Percentiles rank a stretch among this genome's conserved stretches.
phyloP scores from a whole-genome alignment of 371 early-diverging fungal species.

The Vairimorpha apis region DNA sequence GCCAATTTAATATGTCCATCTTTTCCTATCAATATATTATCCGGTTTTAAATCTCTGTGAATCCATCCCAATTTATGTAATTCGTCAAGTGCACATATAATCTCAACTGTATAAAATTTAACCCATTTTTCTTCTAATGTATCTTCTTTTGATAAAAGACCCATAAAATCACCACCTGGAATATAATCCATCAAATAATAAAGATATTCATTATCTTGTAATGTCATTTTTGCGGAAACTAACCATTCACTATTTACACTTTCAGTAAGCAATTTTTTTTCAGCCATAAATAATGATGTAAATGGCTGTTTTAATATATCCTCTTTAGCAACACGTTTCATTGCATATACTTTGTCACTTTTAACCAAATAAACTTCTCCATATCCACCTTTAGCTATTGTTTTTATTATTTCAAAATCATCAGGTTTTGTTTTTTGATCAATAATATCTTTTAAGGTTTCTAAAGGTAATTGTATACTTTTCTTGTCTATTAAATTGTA shows the following conservation, averaged over 20 bases:
- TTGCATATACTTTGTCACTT: conserved; percentile 72
- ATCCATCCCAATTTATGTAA: conserved; percentile 58
- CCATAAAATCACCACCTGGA: conserved; percentile 76
- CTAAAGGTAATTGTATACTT: neutral
- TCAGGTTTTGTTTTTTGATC: conserved; percentile 47
- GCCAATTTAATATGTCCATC: conserved; percentile 72
- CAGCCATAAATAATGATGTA: conserved; percentile 62
- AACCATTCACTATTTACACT: conserved; percentile 58
- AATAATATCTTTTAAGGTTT: conserved; percentile 10
- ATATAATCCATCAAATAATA: conserved; percentile 75
- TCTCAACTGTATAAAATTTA: conserved; percentile 64
- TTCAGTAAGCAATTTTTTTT: conserved; percentile 61
- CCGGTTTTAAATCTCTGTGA: conserved; percentile 76
- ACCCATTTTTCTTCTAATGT: conserved; percentile 61
- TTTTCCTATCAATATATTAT: conserved; percentile 72
- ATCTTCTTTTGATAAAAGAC: conserved; percentile 66
- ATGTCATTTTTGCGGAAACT: conserved; percentile 65
- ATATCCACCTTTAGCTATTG: conserved; percentile 78
- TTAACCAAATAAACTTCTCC: conserved; percentile 70
- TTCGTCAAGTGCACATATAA: conserved; percentile 58
- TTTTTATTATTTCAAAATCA: conserved; percentile 76
- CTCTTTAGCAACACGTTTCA: conserved; percentile 82
- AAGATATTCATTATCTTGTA: conserved; percentile 68
- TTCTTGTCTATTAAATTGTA: conserved; percentile 3
- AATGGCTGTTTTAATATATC: conserved; percentile 69